A percentile compares a stretch with the other conserved stretches of the same genome.
Evolutionary conservation across 345 rosid species (phyloP).

Genomic region (Eucalyptus cloeziana): DNA sequence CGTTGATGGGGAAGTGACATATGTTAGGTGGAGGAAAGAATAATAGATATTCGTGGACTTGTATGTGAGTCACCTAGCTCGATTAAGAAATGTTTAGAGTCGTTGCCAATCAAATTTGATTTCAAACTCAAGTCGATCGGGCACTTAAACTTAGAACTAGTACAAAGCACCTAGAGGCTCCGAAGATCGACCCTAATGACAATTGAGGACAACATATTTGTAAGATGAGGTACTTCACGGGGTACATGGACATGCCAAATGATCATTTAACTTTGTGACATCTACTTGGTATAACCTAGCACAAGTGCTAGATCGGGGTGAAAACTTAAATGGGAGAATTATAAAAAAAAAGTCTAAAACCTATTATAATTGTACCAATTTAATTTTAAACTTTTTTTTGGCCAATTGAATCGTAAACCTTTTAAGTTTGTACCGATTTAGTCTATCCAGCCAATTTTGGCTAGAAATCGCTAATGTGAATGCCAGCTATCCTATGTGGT

Average conservation of each 20-base stretch:
- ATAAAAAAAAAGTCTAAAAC: no score
- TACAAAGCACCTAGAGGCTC: not conserved
- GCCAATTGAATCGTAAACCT: no score
- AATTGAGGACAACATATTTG: not conserved
- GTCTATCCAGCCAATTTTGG: no score
- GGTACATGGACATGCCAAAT: not conserved
- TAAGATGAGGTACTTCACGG: not conserved
- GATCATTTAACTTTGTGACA: not conserved
- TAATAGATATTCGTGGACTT: not conserved
- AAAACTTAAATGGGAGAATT: not conserved
- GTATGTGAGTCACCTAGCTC: not conserved
- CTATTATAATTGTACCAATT: no score
- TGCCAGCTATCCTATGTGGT: rapidly evolving
- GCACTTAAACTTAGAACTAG: not conserved
- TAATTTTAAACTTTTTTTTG: no score
- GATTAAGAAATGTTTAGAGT: not conserved
- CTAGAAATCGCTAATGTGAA: rapidly evolving
- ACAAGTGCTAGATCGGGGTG: rapidly evolving
- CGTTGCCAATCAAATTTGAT: not conserved
- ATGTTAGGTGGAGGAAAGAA: not conserved
- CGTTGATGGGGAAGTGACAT: not conserved
- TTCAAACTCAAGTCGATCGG: not conserved
- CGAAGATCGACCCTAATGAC: not conserved
- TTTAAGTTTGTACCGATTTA: no score
- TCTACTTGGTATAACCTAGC: not conserved